phyloP scores from a whole-genome alignment of 345 rosid species.

The Tarenaya hassleriana region DNA sequence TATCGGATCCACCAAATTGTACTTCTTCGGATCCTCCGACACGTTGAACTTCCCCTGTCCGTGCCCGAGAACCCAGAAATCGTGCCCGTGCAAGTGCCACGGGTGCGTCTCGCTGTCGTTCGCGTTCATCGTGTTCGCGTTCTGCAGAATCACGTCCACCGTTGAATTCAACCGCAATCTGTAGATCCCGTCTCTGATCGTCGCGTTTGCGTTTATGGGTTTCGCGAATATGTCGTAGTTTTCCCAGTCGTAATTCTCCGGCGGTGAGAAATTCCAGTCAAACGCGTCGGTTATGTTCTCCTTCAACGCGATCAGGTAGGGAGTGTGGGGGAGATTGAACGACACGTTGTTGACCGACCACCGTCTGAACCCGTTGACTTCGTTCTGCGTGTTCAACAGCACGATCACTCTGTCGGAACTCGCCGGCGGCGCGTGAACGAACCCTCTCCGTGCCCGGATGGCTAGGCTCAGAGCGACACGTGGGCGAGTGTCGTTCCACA shows the following conservation, averaged over 20 bases:
- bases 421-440: slow-evolving; percentile 38
- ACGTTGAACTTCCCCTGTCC: slow-evolving; percentile 57
- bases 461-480: slow-evolving; percentile 47
- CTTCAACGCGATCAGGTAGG: slow-evolving; percentile 52
- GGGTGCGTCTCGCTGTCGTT: slow-evolving; percentile 67
- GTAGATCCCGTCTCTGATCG: slow-evolving; percentile 37
- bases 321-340: slow-evolving; percentile 43
- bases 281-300: slow-evolving; percentile 34
- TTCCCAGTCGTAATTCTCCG: slow-evolving; percentile 27
- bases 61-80: slow-evolving; percentile 72
- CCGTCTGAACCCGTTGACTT: slow-evolving; percentile 23
- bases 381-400: slow-evolving; percentile 57
- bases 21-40: slow-evolving; percentile 36
- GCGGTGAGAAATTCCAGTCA: slow-evolving; percentile 40
- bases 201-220: slow-evolving; percentile 33
- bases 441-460: slow-evolving; percentile 44
- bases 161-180: slow-evolving; percentile 42
- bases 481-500: slow-evolving; percentile 35
- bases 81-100: slow-evolving; percentile 85
- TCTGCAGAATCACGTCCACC: slow-evolving; percentile 63
- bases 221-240: slow-evolving; percentile 24
- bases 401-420: slow-evolving; percentile 42
- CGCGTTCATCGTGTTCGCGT: slow-evolving; percentile 40
- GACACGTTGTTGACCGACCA: slow-evolving; percentile 77
- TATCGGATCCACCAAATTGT: slow-evolving; percentile 55